Conservation (phyloP, 2,329 filamentous ascomycete genomes). For the Sarocladium kiliense region DNA sequence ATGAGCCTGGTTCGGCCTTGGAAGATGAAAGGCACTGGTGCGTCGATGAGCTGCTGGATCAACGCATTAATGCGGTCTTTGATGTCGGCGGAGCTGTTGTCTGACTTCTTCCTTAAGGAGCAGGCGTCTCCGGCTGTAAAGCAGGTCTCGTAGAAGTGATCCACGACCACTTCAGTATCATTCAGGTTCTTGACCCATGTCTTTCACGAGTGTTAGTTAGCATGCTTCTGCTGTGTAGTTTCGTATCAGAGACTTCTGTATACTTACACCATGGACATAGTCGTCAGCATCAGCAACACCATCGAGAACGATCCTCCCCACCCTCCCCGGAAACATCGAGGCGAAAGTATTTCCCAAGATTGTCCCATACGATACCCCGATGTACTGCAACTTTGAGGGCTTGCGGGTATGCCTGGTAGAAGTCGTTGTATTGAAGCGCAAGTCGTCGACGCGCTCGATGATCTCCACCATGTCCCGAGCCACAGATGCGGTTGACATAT, state of each 20-base stretch:
- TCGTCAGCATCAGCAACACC: conserved; percentile 31
- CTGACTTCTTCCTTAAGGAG: conserved; percentile 20
- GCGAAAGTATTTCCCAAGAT: conserved; percentile 29
- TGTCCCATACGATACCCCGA: conserved; percentile 45
- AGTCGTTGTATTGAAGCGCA: conserved; percentile 10
- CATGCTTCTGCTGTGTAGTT: not conserved
- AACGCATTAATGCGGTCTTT: conserved; percentile 25
- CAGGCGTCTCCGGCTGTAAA: conserved; percentile 24
- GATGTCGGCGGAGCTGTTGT: conserved; percentile 23
- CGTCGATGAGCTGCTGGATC: conserved; percentile 21
- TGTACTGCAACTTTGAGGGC: conserved; percentile 34
- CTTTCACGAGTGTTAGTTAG: conserved; percentile 12
- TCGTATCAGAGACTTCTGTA: not conserved
- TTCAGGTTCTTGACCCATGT: conserved; percentile 30
- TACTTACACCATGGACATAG: conserved; percentile 26
- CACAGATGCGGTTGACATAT: conserved; percentile 31
- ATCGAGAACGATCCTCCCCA: conserved; percentile 37
- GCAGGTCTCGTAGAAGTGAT: conserved; percentile 30
- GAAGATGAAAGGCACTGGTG: conserved; percentile 17
- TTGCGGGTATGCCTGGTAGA: conserved; percentile 9
- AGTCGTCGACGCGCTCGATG: conserved; percentile 32
- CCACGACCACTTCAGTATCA: conserved; percentile 30
- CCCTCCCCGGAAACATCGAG: conserved; percentile 27
- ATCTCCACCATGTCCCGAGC: conserved; percentile 40
- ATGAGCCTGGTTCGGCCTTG: conserved; percentile 20